Conservation (phyloP, 2,329 filamentous ascomycete species). For the Thelonectria discophora region DNA sequence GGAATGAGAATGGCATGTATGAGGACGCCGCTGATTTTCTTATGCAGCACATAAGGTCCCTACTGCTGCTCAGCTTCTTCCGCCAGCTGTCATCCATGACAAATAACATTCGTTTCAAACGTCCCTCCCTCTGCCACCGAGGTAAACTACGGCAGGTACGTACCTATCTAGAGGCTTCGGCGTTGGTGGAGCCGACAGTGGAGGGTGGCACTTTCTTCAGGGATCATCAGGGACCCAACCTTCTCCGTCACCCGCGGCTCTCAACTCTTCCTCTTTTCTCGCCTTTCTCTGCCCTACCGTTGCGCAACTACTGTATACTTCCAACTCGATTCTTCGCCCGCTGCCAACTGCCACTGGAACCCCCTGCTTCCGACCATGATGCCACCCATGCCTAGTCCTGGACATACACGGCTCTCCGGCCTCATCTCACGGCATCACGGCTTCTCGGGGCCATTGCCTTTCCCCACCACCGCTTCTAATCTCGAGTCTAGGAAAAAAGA, state of each 20-base stretch:
- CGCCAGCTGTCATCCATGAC: neutral
- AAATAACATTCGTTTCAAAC: neutral
- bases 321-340: neutral
- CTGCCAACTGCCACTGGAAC: neutral
- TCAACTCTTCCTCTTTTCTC: neutral
- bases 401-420: conserved; percentile 12
- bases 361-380: conserved; percentile 6
- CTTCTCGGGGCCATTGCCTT: conserved; percentile 1
- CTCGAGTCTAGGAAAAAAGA: conserved; percentile 11
- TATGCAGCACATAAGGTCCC: too few relatives aligned
- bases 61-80: too few relatives aligned
- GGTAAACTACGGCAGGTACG: too few relatives aligned
- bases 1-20: too few relatives aligned
- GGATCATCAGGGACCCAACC: conserved; percentile 6
- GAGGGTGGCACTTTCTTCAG: neutral
- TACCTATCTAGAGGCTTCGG: neutral
- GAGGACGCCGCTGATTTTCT: too few relatives aligned
- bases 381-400: conserved; percentile 9
- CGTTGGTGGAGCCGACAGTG: neutral
- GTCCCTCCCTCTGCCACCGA: neutral
- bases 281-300: neutral
- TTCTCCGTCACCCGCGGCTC: neutral
- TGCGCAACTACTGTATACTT: too few relatives aligned
- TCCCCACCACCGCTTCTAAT: conserved; percentile 14
- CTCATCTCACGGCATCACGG: conserved; percentile 12